Evolutionary conservation across 2,329 filamentous ascomycete species (phyloP), one percentile per base, ranked within the genome.

Genomic region (Pyricularia pennisetigena): DNA sequence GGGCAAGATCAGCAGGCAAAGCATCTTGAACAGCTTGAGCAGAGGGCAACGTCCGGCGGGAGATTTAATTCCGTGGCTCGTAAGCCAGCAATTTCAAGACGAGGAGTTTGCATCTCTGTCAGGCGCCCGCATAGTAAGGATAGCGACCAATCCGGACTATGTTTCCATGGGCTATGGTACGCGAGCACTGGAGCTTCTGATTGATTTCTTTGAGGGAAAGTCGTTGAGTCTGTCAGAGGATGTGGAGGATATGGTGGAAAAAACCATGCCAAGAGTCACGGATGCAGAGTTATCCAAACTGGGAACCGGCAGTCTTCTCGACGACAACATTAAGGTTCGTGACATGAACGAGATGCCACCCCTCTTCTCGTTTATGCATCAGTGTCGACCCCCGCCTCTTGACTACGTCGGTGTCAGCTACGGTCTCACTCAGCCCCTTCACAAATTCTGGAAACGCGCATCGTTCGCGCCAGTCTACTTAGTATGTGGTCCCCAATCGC

Each of bases 51-150:
- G 95, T 72, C 93, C 94, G 1, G 89, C 92, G 57, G 95, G 95
- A 74, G 95, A 99, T 78, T 81, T 99, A 68, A 99, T 99, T 69
- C 95, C 95, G 0, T 99, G 95, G 95, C 86, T 98, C 35, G 92
- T 99, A 71, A 97, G 93, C 76, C 94, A 98, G 76, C 95, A 99
- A 76, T 99, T 97, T 82, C 95, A 98, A 76, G 95, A 99, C 74
- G 93, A 97, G 72, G 93, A 97, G 72, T 99, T 99, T 76, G 95
- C 94, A 14, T 90, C 91, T 59, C 84, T 99, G 0, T 98, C 94
- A 16, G 96, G 95, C 68, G 95, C 94, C 41, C 88, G 95, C 70
- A 82, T 99, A 64, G 94, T 99, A 20, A 88, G 95, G 65, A 98
- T 99, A 74, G 95, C 96, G 24, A 97, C 95, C 0, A 97, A 97